Evolutionary conservation across 1,139 yeast genomes (phyloP), one percentile per base, ranked within the genome.

Genomic region (Candida sp.): DNA sequence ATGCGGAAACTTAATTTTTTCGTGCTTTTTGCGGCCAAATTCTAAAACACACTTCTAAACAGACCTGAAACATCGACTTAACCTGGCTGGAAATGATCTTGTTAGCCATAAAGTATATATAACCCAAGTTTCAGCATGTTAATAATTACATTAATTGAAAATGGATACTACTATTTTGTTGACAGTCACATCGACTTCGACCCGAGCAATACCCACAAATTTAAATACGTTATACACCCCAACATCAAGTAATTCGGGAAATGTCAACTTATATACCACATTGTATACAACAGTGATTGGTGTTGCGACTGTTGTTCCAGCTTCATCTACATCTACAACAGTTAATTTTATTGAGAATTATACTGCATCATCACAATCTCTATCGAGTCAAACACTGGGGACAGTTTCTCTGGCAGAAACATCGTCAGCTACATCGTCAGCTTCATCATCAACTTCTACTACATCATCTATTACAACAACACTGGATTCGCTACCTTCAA

Each of bases 171-270:
- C 39, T 5, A 37, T 37, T 15, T 37, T 37, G 21, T 29, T 37
- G 15, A 41, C 44, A 23, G 34, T 39, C 9, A 32, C 44, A 15
- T 42, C 45, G 11, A 40, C 40, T 33, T 36, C 43, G 9, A 39
- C 39, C 12, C 30, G 29, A 32, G 22, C 39, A 19, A 29, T 35
- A 22, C 19, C 39, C 5, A 36, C 40, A 11, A 19, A 38, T 21
- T 7, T 22, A 3, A 35, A 22, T 30, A n/a, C 34, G 3, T 32
- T 32, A n/a, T 32, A 32, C 34, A 32, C 34, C 6, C 34, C 34
- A 6, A 3, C 34, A 32, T 5, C 34, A 5, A 30, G 19, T 12
- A n/a, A 9, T 5, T 5, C 19, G 5, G 11, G 33, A 30, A 5
- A 5, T 9, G 11, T 5, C 5, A 30, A 19, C 36, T 11, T 30